These are phyloP conservation scores for Margaritispora aquatica DNA, from an alignment of 495 filamentous ascomycete species.

Conservation along the genomic window DNA sequence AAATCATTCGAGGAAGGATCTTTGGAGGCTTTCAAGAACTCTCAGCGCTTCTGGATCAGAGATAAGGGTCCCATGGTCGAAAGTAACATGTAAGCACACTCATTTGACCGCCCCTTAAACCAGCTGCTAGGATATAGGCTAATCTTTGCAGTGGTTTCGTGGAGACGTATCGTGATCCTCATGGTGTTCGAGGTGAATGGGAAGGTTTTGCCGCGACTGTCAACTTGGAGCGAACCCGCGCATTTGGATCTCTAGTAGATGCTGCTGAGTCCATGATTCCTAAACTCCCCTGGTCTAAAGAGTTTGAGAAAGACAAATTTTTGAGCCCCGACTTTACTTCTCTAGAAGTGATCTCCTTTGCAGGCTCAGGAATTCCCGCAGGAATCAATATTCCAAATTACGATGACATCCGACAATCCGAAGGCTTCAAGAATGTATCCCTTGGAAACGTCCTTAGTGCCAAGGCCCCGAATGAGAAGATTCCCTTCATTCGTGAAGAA, in stretches of 20 bases:
- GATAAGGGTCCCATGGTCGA: slow-evolving; percentile 88
- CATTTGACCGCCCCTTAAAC: background rate
- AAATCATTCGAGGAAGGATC: slow-evolving; percentile 82
- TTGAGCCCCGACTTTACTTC: slow-evolving; percentile 91
- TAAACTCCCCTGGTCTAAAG: slow-evolving; percentile 77
- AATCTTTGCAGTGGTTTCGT: slow-evolving; percentile 80
- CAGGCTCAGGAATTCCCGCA: slow-evolving; percentile 76
- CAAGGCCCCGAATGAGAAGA: slow-evolving; percentile 80
- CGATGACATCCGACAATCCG: slow-evolving; percentile 84
- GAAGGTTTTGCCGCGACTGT: slow-evolving; percentile 57
- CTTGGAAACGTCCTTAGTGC: slow-evolving; percentile 86
- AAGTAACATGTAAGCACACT: slow-evolving; percentile 53
- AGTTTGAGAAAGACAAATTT: slow-evolving; percentile 95
- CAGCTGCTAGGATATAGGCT: no score
- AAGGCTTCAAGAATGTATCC: slow-evolving; percentile 98
- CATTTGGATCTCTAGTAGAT: slow-evolving; percentile 82
- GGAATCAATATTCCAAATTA: slow-evolving; percentile 82
- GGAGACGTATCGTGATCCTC: slow-evolving; percentile 92
- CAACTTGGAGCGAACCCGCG: slow-evolving; percentile 79
- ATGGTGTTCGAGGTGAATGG: slow-evolving; percentile 93
- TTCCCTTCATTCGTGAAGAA: slow-evolving; percentile 73
- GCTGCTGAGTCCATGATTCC: slow-evolving; percentile 77
- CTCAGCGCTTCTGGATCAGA: slow-evolving; percentile 85
- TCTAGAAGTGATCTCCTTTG: slow-evolving; percentile 62
- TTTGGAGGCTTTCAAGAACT: slow-evolving; percentile 81